Percentiles rank a stretch among this genome's conserved stretches.
Conservation (phyloP, 1,284 basidiomycete genomes). For the Filobasidium uniguttulatum region DNA sequence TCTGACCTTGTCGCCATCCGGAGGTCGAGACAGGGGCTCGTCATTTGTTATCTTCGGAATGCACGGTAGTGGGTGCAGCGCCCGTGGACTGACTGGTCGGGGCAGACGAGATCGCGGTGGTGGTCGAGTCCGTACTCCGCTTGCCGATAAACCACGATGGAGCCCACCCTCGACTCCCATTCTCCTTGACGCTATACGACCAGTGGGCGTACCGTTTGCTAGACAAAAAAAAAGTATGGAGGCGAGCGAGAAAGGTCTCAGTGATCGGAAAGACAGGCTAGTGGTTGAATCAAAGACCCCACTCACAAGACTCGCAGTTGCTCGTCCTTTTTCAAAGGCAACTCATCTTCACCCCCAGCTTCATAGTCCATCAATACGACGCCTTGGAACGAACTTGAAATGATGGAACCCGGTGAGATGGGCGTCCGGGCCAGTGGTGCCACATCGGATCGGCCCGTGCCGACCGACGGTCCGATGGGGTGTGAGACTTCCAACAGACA, state of each 20-base stretch:
- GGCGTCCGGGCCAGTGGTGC: conserved; percentile 40
- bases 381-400: conserved; percentile 86
- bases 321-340: conserved; percentile 74
- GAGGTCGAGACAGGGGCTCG: no score
- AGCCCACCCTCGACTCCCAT: conserved; percentile 81
- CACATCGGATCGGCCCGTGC: conserved; percentile 15
- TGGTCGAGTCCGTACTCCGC: no score
- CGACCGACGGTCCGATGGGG: conserved; percentile 39
- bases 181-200: conserved; percentile 63
- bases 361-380: conserved; percentile 89
- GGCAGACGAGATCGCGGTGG: no score
- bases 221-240: conserved; percentile 5
- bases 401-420: conserved; percentile 71
- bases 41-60: no score
- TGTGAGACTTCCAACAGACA: conserved; percentile 86
- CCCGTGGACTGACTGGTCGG: no score
- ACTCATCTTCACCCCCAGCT: conserved; percentile 76
- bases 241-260: conserved; percentile 10
- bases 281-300: conserved; percentile 77
- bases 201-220: conserved; percentile 13
- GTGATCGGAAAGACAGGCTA: conserved; percentile 39
- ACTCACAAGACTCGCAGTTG: conserved; percentile 86
- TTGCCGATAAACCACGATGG: conserved; percentile 44
- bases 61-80: no score
- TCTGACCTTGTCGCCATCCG: no score